phyloP scores from a whole-genome alignment of 2,329 filamentous ascomycete genomes.

The Zymoseptoria brevis region DNA sequence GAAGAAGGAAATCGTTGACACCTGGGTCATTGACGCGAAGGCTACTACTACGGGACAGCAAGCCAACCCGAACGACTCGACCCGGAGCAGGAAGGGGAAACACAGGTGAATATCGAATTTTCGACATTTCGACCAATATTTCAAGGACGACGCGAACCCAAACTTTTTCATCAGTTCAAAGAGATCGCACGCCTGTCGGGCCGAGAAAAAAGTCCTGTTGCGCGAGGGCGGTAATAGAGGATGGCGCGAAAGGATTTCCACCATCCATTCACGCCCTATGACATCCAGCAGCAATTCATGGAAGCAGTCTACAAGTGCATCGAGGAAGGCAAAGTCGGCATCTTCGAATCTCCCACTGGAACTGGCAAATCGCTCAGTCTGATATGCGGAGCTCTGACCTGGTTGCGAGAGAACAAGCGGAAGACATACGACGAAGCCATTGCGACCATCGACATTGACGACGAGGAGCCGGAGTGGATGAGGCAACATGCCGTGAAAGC shows the following conservation, averaged over 20 bases:
- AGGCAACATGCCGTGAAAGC: constrained; percentile 65
- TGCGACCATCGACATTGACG: constrained; percentile 40
- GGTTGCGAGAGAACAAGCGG: constrained; percentile 77
- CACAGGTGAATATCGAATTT: constrained; percentile 30
- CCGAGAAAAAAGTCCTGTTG: too few relatives aligned
- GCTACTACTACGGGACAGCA: constrained; percentile 9
- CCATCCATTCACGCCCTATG: constrained; percentile 80
- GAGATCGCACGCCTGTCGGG: neutral
- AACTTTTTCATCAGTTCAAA: neutral
- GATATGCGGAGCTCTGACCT: constrained; percentile 81
- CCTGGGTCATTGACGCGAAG: constrained; percentile 51
- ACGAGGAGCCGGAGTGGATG: constrained; percentile 79
- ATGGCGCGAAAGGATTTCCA: constrained; percentile 55
- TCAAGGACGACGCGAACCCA: constrained; percentile 5
- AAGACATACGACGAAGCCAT: constrained; percentile 47
- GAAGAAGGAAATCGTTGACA: constrained; percentile 60
- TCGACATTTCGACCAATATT: neutral
- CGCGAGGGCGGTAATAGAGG: neutral
- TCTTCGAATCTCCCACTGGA: constrained; percentile 90
- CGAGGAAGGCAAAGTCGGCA: constrained; percentile 70
- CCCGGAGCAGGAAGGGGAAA: constrained; percentile 38
- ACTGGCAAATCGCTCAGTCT: constrained; percentile 81
- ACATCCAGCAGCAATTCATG: constrained; percentile 86
- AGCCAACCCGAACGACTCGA: constrained; percentile 13
- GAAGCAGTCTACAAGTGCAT: constrained; percentile 69